Evolutionary conservation across 257 asterid species (phyloP).

Genomic region (Cynanchum wilfordii): DNA sequence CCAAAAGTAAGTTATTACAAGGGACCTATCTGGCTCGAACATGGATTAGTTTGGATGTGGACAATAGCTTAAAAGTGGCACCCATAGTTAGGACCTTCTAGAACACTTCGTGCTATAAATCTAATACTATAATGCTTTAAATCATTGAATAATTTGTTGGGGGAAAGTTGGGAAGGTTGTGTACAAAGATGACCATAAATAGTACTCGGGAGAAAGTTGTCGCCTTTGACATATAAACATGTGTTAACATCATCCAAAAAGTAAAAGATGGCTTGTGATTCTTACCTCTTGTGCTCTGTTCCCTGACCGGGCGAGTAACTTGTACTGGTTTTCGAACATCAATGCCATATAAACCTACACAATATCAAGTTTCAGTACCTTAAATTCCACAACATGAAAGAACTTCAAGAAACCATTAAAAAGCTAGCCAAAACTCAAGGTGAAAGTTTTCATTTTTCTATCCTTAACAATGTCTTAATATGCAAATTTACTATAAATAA

Average conservation of each 20-base stretch:
- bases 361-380: not conserved
- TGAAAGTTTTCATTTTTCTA: not conserved
- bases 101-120: too few species aligned
- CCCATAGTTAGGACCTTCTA: too few species aligned
- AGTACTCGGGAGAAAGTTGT: not conserved
- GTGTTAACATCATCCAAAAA: not conserved
- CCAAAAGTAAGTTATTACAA: too few species aligned
- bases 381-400: not conserved
- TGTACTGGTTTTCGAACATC: slow-evolving; percentile 79
- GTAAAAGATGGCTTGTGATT: not conserved
- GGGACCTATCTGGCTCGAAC: too few species aligned
- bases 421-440: not conserved
- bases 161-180: too few species aligned
- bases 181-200: too few species aligned
- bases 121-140: too few species aligned
- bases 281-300: slow-evolving; percentile 82
- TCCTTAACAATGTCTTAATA: not conserved
- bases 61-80: too few species aligned
- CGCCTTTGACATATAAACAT: not conserved
- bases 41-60: too few species aligned
- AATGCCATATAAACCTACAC: slow-evolving; percentile 85
- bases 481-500: not conserved
- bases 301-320: slow-evolving; percentile 91
- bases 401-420: not conserved
- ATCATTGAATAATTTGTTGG: too few species aligned